These are phyloP conservation scores for Metahyphopichia silvanorum DNA, from an alignment of 805 yeast species.

Conservation along the genomic window DNA sequence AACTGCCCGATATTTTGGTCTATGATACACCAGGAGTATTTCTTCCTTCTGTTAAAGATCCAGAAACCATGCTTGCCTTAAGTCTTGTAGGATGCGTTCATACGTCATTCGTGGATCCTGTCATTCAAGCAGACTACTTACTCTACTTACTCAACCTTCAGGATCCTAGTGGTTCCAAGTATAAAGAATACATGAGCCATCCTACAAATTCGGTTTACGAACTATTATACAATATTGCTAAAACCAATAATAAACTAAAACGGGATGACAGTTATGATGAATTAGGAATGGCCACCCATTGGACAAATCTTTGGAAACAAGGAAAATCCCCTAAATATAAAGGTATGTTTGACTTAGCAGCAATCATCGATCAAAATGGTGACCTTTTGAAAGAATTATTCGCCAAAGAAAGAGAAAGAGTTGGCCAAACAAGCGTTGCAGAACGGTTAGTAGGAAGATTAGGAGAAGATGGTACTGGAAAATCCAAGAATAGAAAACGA, in stretches of 20 bases:
- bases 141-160: conserved; percentile 70
- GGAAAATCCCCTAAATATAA: conserved; percentile 40
- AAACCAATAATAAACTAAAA: conserved; percentile 30
- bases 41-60: conserved; percentile 64
- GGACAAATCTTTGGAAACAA: conserved; percentile 60
- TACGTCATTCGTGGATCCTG: conserved; percentile 70
- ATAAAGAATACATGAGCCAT: conserved; percentile 42
- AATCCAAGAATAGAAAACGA: conserved; percentile 32
- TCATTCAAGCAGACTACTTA: conserved; percentile 81
- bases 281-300: conserved; percentile 57
- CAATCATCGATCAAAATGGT: conserved; percentile 27
- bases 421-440: conserved; percentile 23
- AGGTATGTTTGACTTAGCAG: conserved; percentile 34
- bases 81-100: conserved; percentile 75
- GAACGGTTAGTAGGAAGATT: conserved; percentile 28
- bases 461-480: conserved; percentile 39
- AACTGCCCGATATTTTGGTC: conserved; percentile 61
- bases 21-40: conserved; percentile 95
- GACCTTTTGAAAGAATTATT: conserved; percentile 18
- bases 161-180: conserved; percentile 43
- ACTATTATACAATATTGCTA: conserved; percentile 50
- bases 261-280: conserved; percentile 45
- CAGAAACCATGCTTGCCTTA: conserved; percentile 70
- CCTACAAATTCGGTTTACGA: conserved; percentile 75
- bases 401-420: conserved; percentile 27